Evolutionary conservation across 1,139 yeast species (phyloP), one percentile per base, ranked within the genome.

Genomic region (Pichia norvegensis): DNA sequence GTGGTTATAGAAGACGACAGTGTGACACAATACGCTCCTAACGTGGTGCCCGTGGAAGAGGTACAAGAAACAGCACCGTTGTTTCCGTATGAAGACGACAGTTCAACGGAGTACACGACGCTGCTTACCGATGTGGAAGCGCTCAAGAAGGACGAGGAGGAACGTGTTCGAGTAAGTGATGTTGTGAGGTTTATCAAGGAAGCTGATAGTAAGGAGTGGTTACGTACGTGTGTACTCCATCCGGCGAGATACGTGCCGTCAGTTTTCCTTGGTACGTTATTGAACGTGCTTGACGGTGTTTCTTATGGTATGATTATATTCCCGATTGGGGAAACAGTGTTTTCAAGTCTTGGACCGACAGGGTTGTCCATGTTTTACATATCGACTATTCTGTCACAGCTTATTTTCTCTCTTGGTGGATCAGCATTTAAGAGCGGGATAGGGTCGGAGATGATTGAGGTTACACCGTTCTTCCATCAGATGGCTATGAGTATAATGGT

Each of bases 371-470:
- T 92, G 95, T 92, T 92, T 63, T 92, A 92, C 65, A 76, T 92
- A 40, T 85, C 95, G 8, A 85, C 96, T 44, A 76, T 92, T 23
- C 76, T 90, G 1, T 85, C 96, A 0, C 98, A 92, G 60, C 67
- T 88, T 53, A 85, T 87, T 4, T 90, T 78, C 61, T 88, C 97
- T 0, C 65, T 85, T 27, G 98, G 98, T 19, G 95, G 95, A 2
- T 85, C 95, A 13, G 84, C 87, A 4, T 92, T 92, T 66, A 79
- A 78, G 52, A 76, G 92, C 9, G 96, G 95, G 10, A 81, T 90
- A 43, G 98, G 98, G 0, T 85, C 96, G 4, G 98, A 92, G 67
- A 92, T 92, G 98, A 92, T 92, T 55, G 98, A 92, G 64, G 90
- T 92, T 20, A 95, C 97, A 1, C 98, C 98, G 1, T 92, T 92